Evolutionary conservation across 202 grass and related monocot genomes (phyloP).

Genomic region (Panicum virgatum): DNA sequence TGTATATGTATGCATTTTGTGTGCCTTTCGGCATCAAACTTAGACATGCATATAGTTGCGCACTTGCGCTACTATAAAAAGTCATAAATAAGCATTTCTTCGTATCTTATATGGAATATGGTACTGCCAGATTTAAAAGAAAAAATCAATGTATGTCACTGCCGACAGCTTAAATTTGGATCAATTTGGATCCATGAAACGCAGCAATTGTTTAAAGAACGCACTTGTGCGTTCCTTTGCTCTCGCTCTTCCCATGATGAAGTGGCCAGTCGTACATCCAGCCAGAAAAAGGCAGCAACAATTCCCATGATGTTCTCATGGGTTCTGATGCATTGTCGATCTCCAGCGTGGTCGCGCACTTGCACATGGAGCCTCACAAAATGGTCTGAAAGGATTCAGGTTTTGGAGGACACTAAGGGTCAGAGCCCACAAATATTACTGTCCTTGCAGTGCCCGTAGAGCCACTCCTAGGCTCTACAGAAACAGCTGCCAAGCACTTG

Average conservation of each 20-base stretch:
- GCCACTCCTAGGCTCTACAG: background rate
- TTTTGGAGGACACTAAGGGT: slow-evolving; percentile 27
- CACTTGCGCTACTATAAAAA: too few relatives aligned
- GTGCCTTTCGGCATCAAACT: too few relatives aligned
- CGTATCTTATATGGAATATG: background rate
- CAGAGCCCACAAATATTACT: background rate
- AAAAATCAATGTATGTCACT: background rate
- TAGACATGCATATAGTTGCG: too few relatives aligned
- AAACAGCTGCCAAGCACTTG: background rate
- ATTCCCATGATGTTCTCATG: background rate
- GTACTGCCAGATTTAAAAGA: background rate
- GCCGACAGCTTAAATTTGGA: background rate
- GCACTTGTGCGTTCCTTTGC: background rate
- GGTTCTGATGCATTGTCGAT: background rate
- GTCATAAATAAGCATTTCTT: background rate
- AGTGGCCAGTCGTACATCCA: background rate
- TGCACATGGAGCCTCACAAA: background rate
- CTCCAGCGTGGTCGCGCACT: background rate
- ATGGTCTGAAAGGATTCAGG: background rate
- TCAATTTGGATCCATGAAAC: background rate
- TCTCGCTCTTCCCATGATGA: background rate
- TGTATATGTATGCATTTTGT: too few relatives aligned
- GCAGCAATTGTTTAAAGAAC: background rate
- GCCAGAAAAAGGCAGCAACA: background rate
- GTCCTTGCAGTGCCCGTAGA: slow-evolving; percentile 24